phyloP scores from a whole-genome alignment of 2,329 filamentous ascomycete species.

The Nakataea oryzae region DNA sequence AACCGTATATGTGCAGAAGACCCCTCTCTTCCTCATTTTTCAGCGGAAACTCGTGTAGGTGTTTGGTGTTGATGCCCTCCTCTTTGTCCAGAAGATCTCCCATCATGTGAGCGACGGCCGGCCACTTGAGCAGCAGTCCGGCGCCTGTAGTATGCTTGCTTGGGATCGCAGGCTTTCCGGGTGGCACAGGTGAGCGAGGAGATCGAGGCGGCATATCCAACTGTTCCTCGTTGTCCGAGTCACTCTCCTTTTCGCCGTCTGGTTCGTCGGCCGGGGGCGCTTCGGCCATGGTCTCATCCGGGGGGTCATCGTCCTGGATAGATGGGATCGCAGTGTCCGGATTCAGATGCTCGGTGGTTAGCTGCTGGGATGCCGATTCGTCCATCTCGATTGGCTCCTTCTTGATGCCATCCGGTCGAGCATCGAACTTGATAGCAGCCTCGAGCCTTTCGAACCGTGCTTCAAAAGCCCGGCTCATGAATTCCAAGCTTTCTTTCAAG shows the following conservation, averaged over 20 bases:
- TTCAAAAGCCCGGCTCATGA: background rate
- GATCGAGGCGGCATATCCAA: constrained; percentile 29
- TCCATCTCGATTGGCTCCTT: background rate
- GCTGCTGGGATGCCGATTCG: background rate
- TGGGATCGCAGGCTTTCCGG: constrained; percentile 61
- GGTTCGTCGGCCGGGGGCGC: background rate
- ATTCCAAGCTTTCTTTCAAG: constrained; percentile 16
- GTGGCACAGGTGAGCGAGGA: constrained; percentile 39
- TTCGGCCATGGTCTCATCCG: background rate
- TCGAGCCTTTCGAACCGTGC: background rate
- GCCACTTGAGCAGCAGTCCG: constrained; percentile 67
- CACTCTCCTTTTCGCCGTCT: background rate
- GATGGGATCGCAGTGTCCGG: background rate
- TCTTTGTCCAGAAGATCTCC: constrained; percentile 29
- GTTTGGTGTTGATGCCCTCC: constrained; percentile 33
- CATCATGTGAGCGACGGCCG: constrained; percentile 56
- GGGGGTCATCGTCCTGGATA: background rate
- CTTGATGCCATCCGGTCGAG: background rate
- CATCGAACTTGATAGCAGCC: background rate
- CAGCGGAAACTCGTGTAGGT: constrained; percentile 64
- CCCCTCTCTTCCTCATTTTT: constrained; percentile 65
- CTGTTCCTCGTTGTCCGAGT: constrained; percentile 33
- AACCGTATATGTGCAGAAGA: constrained; percentile 63
- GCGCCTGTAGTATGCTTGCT: constrained; percentile 86
- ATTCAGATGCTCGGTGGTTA: background rate